phyloP scores from a whole-genome alignment of 1,284 basidiomycete species.

The Malassezia pachydermatis region DNA sequence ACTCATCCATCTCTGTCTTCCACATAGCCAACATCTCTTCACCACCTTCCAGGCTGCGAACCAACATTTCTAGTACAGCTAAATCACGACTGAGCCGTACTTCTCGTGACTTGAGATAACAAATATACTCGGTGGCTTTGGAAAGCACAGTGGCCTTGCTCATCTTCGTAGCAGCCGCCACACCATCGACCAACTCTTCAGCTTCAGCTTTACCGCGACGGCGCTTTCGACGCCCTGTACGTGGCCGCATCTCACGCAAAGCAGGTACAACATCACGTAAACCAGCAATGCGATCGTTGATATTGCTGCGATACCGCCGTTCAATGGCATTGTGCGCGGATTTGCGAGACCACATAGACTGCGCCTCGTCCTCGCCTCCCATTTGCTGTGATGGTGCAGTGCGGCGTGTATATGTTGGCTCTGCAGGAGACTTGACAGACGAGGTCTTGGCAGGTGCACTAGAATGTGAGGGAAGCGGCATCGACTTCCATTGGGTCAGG shows the following conservation, averaged over 20 bases:
- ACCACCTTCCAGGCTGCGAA: slow-evolving; percentile 39
- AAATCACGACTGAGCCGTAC: slow-evolving; percentile 35
- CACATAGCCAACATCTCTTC: slow-evolving; percentile 43
- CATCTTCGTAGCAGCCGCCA: slow-evolving; percentile 44
- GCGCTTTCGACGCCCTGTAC: slow-evolving; percentile 26
- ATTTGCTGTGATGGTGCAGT: not conserved
- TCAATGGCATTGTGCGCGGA: slow-evolving; percentile 46
- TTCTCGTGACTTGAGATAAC: slow-evolving; percentile 41
- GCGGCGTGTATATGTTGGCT: no score
- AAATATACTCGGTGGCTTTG: slow-evolving; percentile 47
- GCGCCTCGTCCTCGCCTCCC: not conserved
- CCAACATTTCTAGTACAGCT: slow-evolving; percentile 32
- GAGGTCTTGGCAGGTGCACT: no score
- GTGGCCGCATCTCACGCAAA: slow-evolving; percentile 50
- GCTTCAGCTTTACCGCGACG: slow-evolving; percentile 28
- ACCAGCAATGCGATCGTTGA: slow-evolving; percentile 45
- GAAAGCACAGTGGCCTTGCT: slow-evolving; percentile 46
- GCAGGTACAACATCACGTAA: slow-evolving; percentile 68
- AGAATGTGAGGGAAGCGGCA: no score
- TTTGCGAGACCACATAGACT: slow-evolving; percentile 24
- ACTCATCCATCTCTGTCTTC: slow-evolving; percentile 36
- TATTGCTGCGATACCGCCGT: slow-evolving; percentile 45
- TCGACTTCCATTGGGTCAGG: no score
- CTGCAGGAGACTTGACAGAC: not conserved
- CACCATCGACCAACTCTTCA: slow-evolving; percentile 42